These are phyloP conservation scores for Stramenopiles sp. DNA, from an alignment of 352 stramenopile genomes.

Conservation along the genomic window DNA sequence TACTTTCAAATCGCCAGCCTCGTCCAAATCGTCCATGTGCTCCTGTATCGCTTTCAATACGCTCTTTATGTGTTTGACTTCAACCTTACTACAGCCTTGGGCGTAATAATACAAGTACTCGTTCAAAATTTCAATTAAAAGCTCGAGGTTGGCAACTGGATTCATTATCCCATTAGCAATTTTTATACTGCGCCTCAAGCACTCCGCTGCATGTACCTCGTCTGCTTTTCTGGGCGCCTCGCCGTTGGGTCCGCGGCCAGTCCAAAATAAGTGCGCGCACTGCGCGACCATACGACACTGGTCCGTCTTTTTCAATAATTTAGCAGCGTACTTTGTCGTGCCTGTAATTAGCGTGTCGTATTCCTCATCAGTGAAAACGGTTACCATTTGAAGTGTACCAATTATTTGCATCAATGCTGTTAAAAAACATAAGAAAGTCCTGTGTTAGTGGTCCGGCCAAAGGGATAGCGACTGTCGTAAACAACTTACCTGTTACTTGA, in stretches of 20 bases:
- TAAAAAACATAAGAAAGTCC: no score
- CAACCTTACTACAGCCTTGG: conserved; percentile 41
- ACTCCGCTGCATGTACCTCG: conserved; percentile 79
- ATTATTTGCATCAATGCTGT: conserved; percentile 68
- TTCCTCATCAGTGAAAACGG: conserved; percentile 53
- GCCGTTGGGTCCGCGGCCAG: conserved; percentile 19
- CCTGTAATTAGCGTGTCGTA: conserved; percentile 90
- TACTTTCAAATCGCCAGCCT: background rate
- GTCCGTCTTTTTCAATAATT: conserved; percentile 85
- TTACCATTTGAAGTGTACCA: conserved; percentile 49
- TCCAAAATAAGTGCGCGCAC: conserved; percentile 86
- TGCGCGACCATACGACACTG: conserved; percentile 80
- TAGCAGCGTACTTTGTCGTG: conserved; percentile 79
- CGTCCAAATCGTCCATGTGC: background rate
- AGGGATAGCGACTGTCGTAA: no score
- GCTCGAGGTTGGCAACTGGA: conserved; percentile 52
- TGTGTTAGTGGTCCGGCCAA: no score
- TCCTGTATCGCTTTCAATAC: conserved; percentile 33
- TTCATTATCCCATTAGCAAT: conserved; percentile 64
- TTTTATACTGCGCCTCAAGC: conserved; percentile 80
- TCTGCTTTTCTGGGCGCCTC: conserved; percentile 50
- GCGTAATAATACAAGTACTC: conserved; percentile 78
- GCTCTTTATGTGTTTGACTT: conserved; percentile 43
- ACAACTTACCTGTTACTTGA: no score
- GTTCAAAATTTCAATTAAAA: conserved; percentile 87